Conservation (phyloP, 1,284 basidiomycete species). For the Microstroma glucosiphilum region DNA sequence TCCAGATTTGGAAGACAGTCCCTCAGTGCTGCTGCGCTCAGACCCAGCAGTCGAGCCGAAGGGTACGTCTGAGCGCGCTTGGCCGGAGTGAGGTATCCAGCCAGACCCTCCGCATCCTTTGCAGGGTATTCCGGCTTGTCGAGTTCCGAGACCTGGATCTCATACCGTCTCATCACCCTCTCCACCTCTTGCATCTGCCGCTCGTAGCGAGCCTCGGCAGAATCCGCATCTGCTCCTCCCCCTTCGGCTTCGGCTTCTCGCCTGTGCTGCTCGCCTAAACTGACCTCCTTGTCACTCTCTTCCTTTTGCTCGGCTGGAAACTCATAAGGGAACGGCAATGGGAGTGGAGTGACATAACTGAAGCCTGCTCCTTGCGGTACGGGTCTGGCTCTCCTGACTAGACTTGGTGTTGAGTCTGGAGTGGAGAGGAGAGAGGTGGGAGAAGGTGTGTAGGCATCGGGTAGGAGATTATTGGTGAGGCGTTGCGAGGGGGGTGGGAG, state of each 20-base stretch:
- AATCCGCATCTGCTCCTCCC: constrained; percentile 19
- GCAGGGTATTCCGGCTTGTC: constrained; percentile 1
- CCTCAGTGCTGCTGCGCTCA: constrained; percentile 62
- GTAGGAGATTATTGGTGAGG: constrained; percentile 64
- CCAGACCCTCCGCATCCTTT: constrained; percentile 11
- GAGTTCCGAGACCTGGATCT: constrained; percentile 23
- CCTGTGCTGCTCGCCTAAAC: constrained; percentile 20
- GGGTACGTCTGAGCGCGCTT: constrained; percentile 31
- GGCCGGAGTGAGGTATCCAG: constrained; percentile 23
- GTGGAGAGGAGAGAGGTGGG: constrained; percentile 58
- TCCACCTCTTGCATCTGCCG: constrained; percentile 41
- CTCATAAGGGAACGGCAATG: constrained; percentile 76
- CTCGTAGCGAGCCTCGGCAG: constrained; percentile 21
- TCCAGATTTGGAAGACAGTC: constrained; percentile 80
- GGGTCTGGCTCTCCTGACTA: constrained; percentile 65
- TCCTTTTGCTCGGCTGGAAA: constrained; percentile 54
- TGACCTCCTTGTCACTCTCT: constrained; percentile 13
- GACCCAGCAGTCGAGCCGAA: constrained; percentile 57
- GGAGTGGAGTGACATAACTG: constrained; percentile 74
- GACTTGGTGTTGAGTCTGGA: constrained; percentile 29
- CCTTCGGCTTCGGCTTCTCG: constrained; percentile 12
- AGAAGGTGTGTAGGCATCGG: constrained; percentile 60
- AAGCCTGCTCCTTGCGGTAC: constrained; percentile 64
- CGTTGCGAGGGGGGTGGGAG: constrained; percentile 60
- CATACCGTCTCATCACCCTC: constrained; percentile 29